phyloP scores from a whole-genome alignment of 2,329 filamentous ascomycete species.

The Aspergillus fumigatus region DNA sequence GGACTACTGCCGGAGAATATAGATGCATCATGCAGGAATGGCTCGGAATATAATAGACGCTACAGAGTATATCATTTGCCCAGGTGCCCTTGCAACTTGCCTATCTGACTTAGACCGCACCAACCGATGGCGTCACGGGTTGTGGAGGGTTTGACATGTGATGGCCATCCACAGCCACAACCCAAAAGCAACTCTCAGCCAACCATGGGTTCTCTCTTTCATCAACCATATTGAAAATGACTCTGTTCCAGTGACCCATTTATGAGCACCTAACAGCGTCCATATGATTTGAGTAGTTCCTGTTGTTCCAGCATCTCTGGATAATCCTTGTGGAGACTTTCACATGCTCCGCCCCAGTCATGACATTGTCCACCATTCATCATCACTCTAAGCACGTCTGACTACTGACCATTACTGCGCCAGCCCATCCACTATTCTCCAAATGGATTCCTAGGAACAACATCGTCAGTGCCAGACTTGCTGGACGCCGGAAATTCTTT shows the following conservation, averaged over 20 bases:
- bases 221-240: neutral
- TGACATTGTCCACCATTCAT: neutral
- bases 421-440: neutral
- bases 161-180: neutral
- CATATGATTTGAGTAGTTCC: neutral
- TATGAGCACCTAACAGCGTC: neutral
- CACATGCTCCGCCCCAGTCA: slow-evolving; percentile 17
- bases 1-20: slow-evolving; percentile 61
- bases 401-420: neutral
- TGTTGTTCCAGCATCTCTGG: neutral
- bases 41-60: neutral
- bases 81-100: neutral
- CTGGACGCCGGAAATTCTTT: neutral
- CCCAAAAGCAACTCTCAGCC: neutral
- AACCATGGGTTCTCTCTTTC: neutral
- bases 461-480: neutral
- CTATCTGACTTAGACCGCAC: neutral
- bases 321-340: slow-evolving; percentile 12
- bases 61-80: neutral
- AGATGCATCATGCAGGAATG: slow-evolving; percentile 4
- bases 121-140: neutral
- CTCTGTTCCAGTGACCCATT: neutral
- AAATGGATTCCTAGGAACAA: neutral
- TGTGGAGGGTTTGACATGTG: neutral
- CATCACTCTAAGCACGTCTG: neutral